Conservation (phyloP, 352 stramenopile species). For the Phytophthora podocarpi region DNA sequence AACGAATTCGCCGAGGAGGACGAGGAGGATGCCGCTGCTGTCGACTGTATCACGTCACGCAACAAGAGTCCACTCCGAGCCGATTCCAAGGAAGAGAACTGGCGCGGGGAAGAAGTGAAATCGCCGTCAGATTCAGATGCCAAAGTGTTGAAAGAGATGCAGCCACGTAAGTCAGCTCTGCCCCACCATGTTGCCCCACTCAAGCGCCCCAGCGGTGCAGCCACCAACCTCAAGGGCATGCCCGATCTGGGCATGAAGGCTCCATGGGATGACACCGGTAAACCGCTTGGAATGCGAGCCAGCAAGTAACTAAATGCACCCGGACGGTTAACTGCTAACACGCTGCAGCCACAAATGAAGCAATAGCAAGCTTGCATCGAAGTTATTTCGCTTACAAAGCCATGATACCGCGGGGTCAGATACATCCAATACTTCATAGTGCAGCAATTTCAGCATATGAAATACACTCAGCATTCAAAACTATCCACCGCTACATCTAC, state of each 20-base stretch:
- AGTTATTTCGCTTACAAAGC: not conserved
- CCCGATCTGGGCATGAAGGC: conserved; percentile 74
- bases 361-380: not conserved
- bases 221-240: conserved; percentile 65
- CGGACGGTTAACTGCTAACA: not conserved
- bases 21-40: conserved; percentile 37
- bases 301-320: conserved; percentile 36
- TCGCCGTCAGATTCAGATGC: conserved; percentile 38
- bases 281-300: conserved; percentile 63
- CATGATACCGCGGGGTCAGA: not conserved
- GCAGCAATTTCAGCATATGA: conserved; percentile 18
- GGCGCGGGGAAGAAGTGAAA: conserved; percentile 71
- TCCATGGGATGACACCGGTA: conserved; percentile 79
- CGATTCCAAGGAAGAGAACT: conserved; percentile 62
- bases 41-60: conserved; percentile 34
- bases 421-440: conserved; percentile 15
- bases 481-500: not conserved
- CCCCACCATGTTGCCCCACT: conserved; percentile 83
- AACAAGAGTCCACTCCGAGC: conserved; percentile 31
- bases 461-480: conserved; percentile 27
- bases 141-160: conserved; percentile 53
- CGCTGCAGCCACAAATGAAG: conserved; percentile 10
- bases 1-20: conserved; percentile 66
- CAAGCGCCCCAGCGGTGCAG: conserved; percentile 50
- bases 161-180: conserved; percentile 65